Evolutionary conservation across 2,329 filamentous ascomycete genomes (phyloP).

Genomic region (Furcasterigmium sp.): DNA sequence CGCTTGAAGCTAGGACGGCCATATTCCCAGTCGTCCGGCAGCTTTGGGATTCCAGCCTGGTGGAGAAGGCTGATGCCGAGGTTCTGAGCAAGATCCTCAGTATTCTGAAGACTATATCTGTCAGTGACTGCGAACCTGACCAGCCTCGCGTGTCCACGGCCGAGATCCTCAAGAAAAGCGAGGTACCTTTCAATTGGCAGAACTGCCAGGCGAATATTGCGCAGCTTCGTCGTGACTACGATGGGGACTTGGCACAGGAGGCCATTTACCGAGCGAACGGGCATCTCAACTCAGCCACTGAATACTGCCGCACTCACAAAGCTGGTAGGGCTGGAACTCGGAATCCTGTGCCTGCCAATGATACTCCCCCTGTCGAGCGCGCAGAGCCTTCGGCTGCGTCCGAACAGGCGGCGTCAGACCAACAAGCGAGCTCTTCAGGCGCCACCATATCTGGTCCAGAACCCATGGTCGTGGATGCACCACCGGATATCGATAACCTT

Average conservation of each 20-base stretch:
- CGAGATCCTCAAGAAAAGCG: slow-evolving; percentile 37
- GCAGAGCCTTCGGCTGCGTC: slow-evolving; percentile 11
- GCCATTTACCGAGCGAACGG: slow-evolving; percentile 80
- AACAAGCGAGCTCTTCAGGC: slow-evolving; percentile 10
- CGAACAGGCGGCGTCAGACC: slow-evolving; percentile 12
- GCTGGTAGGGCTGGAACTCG: slow-evolving; percentile 53
- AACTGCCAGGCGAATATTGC: slow-evolving; percentile 21
- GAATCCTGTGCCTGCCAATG: slow-evolving; percentile 61
- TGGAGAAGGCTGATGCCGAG: slow-evolving; percentile 73
- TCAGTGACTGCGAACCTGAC: slow-evolving; percentile 70
- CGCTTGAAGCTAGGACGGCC: slow-evolving; percentile 78
- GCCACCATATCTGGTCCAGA: slow-evolving; percentile 14
- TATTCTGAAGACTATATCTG: slow-evolving; percentile 73
- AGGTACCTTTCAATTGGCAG: slow-evolving; percentile 42
- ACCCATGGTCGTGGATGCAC: slow-evolving; percentile 25
- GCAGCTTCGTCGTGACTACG: slow-evolving; percentile 12
- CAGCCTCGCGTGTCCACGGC: slow-evolving; percentile 16
- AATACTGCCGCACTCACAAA: slow-evolving; percentile 68
- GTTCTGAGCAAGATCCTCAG: slow-evolving; percentile 77
- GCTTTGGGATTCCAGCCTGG: slow-evolving; percentile 80
- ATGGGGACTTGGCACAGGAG: slow-evolving; percentile 65
- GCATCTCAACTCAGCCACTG: slow-evolving; percentile 49
- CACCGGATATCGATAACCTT: slow-evolving; percentile 17
- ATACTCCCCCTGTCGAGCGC: slow-evolving; percentile 35
- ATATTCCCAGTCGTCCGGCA: slow-evolving; percentile 71